Conservation (phyloP, 192 early-diverging fungal genomes). For the Coemansia sp. region DNA sequence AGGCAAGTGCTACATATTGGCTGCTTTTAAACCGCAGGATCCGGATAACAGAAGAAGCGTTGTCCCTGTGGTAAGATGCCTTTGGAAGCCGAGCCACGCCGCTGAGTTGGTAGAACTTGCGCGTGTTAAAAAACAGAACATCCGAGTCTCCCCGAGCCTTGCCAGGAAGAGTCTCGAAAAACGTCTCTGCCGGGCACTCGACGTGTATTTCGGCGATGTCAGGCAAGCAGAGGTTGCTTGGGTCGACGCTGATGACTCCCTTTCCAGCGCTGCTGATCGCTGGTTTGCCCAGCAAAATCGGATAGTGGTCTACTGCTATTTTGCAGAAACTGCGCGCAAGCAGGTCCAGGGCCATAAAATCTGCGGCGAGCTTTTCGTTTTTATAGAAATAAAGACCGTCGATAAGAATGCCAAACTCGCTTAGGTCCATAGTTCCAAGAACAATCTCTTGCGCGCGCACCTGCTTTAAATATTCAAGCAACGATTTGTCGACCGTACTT, state of each 20-base stretch:
- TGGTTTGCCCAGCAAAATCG: conserved; percentile 34
- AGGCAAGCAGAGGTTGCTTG: conserved; percentile 32
- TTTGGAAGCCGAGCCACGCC: conserved; percentile 22
- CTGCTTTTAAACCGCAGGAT: conserved; percentile 36
- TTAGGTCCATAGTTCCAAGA: conserved; percentile 35
- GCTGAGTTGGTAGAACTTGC: conserved; percentile 25
- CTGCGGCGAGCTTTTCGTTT: conserved; percentile 1
- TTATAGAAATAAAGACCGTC: conserved; percentile 38
- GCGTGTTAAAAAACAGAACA: conserved; percentile 35
- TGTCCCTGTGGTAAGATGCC: conserved; percentile 35
- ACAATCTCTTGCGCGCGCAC: conserved; percentile 38
- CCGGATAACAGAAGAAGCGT: conserved; percentile 22
- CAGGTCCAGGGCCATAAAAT: conserved; percentile 34
- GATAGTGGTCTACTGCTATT: conserved; percentile 45
- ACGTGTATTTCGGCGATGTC: conserved; percentile 31
- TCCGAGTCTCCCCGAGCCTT: background rate
- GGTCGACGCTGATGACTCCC: conserved; percentile 28
- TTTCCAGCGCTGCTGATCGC: conserved; percentile 22
- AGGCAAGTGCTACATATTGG: conserved; percentile 29
- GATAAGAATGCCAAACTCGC: conserved; percentile 23
- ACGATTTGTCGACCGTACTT: background rate
- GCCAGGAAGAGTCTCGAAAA: conserved; percentile 18
- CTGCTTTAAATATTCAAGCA: background rate
- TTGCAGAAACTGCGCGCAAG: conserved; percentile 26
- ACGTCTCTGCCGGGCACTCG: conserved; percentile 26